phyloP scores from a whole-genome alignment of 2,329 filamentous ascomycete genomes.

The Fusarium subtropicale region DNA sequence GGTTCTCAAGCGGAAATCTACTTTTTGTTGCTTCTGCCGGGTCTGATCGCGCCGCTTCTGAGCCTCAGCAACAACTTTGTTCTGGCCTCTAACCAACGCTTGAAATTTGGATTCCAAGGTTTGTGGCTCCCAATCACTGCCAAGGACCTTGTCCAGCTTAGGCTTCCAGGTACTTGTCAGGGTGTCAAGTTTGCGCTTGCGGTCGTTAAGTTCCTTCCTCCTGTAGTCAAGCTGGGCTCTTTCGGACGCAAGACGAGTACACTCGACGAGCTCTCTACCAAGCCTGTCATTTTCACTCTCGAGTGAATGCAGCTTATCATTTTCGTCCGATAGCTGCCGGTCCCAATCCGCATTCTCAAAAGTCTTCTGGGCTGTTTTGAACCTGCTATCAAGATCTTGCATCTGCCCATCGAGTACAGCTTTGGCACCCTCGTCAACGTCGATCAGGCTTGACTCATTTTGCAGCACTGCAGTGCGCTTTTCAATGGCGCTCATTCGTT shows the following conservation, averaged over 20 bases:
- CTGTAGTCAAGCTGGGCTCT: slow-evolving; percentile 85
- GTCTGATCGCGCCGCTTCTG: slow-evolving; percentile 77
- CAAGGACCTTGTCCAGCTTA: slow-evolving; percentile 74
- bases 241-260: slow-evolving; percentile 82
- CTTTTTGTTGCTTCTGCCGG: slow-evolving; percentile 78
- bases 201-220: slow-evolving; percentile 81
- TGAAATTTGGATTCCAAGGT: slow-evolving; percentile 80
- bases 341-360: slow-evolving; percentile 76
- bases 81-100: slow-evolving; percentile 67
- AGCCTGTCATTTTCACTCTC: slow-evolving; percentile 80
- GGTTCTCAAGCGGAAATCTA: slow-evolving; percentile 78
- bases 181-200: slow-evolving; percentile 79
- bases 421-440: slow-evolving; percentile 86
- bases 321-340: slow-evolving; percentile 73
- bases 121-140: slow-evolving; percentile 73
- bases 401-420: slow-evolving; percentile 80
- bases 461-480: slow-evolving; percentile 75
- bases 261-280: slow-evolving; percentile 83
- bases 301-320: slow-evolving; percentile 72
- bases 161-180: slow-evolving; percentile 79
- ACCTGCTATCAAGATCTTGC: slow-evolving; percentile 72
- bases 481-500: slow-evolving; percentile 79
- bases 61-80: slow-evolving; percentile 69
- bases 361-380: slow-evolving; percentile 72
- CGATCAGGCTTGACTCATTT: slow-evolving; percentile 75